These are phyloP conservation scores for Vigna mungo DNA, from an alignment of 306 rosid genomes.

Conservation along the genomic window DNA sequence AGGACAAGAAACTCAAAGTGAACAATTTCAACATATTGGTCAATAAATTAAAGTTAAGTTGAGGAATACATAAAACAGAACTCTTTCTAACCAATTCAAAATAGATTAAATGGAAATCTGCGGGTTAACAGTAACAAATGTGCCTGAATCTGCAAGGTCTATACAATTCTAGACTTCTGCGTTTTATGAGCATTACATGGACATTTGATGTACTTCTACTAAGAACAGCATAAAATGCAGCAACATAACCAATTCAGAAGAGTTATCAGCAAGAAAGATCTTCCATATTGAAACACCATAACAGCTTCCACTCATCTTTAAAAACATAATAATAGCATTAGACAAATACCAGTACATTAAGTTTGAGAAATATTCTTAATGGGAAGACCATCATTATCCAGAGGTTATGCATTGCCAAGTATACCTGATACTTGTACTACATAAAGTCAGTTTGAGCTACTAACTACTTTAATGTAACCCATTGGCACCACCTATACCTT, in stretches of 20 bases:
- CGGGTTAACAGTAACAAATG: not conserved
- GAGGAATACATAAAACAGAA: not conserved
- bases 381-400: not conserved
- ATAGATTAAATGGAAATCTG: not conserved
- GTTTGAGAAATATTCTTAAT: not conserved
- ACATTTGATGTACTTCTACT: not conserved
- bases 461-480: not conserved
- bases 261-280: constrained; percentile 4
- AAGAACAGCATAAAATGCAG: not conserved
- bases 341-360: not conserved
- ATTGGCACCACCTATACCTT: not conserved
- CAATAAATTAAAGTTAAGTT: not conserved
- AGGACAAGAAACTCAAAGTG: not conserved
- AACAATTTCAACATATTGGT: constrained; percentile 10
- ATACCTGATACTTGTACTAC: not conserved
- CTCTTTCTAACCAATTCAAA: not conserved
- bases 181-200: not conserved
- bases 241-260: constrained; percentile 25
- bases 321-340: not conserved
- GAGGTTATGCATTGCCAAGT: not conserved
- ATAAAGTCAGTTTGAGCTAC: not conserved
- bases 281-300: not conserved
- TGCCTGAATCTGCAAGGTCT: constrained; percentile 5
- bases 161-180: no score
- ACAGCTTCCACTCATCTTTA: not conserved